Percentiles rank a stretch among this genome's conserved stretches.
phyloP scores from a whole-genome alignment of 2,329 filamentous ascomycete genomes.

The Paracoccidioides brasiliensis region DNA sequence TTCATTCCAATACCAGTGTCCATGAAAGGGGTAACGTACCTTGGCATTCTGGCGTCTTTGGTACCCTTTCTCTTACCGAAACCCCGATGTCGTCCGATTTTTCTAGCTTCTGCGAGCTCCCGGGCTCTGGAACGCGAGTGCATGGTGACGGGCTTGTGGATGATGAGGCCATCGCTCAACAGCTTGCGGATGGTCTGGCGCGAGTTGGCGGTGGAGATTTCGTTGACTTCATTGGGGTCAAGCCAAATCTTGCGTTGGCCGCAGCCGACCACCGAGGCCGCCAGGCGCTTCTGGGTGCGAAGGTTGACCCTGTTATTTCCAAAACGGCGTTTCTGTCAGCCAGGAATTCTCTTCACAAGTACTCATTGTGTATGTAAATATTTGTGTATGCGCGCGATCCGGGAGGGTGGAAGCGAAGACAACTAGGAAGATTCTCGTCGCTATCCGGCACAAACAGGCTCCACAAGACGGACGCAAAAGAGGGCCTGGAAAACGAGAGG shows the following conservation, averaged over 20 bases:
- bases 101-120: slow-evolving; percentile 84
- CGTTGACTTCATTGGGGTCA: slow-evolving; percentile 96
- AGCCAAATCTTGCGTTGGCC: slow-evolving; percentile 99
- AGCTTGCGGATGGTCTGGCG: slow-evolving; percentile 99
- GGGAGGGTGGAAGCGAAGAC: not conserved
- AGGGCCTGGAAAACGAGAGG: not conserved
- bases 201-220: slow-evolving; percentile 99
- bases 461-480: not conserved
- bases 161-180: slow-evolving; percentile 98
- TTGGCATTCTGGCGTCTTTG: slow-evolving; percentile 97
- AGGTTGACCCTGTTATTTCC: slow-evolving; percentile 77
- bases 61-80: slow-evolving; percentile 99
- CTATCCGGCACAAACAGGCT: not conserved
- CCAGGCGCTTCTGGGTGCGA: slow-evolving; percentile 99
- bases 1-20: not conserved
- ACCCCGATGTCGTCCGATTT: slow-evolving; percentile 94
- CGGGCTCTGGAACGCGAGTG: slow-evolving; percentile 96
- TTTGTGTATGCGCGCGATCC: slow-evolving; percentile 15
- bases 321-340: slow-evolving; percentile 12
- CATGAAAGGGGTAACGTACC: slow-evolving; percentile 44
- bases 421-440: not conserved
- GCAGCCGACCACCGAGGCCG: slow-evolving; percentile 95
- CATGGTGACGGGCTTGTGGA: slow-evolving; percentile 99
- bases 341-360: slow-evolving; percentile 15
- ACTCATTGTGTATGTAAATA: slow-evolving; percentile 21